Conservation (phyloP, 1,284 basidiomycete genomes). For the Garcileccinum viscosum region DNA sequence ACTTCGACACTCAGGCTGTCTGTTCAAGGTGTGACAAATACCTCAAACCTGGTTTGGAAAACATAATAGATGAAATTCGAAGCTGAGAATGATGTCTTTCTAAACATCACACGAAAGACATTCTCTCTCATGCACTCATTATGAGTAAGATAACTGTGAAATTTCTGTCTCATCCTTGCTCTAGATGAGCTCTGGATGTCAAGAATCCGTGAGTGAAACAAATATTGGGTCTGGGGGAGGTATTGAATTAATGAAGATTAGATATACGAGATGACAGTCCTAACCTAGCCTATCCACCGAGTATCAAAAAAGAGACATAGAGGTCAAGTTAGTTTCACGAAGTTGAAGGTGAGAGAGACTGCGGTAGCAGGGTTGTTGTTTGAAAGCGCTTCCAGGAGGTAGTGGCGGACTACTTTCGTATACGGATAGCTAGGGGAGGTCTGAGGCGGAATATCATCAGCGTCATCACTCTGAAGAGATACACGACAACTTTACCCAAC, state of each 20-base stretch:
- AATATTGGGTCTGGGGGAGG: background rate
- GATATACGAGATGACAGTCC: background rate
- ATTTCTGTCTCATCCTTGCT: background rate
- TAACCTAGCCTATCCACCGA: background rate
- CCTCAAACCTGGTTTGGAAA: no score
- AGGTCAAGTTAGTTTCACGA: background rate
- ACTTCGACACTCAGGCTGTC: no score
- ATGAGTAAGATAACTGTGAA: background rate
- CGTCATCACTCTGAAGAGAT: background rate
- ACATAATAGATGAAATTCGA: no score
- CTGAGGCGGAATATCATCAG: background rate
- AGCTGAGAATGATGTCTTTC: no score
- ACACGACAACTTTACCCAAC: background rate
- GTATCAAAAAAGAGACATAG: background rate
- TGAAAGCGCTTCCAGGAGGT: background rate
- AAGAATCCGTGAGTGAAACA: background rate
- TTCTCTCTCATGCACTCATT: no score
- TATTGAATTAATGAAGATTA: background rate
- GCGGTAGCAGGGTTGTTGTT: background rate
- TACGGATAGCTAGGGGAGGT: background rate
- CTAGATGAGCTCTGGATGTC: background rate
- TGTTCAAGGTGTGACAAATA: no score
- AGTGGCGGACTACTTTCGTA: no score
- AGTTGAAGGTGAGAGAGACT: background rate
- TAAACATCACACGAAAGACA: no score